Evolutionary conservation across 208 protist genomes (phyloP).

Genomic region (Acanthamoeba castellanii): DNA sequence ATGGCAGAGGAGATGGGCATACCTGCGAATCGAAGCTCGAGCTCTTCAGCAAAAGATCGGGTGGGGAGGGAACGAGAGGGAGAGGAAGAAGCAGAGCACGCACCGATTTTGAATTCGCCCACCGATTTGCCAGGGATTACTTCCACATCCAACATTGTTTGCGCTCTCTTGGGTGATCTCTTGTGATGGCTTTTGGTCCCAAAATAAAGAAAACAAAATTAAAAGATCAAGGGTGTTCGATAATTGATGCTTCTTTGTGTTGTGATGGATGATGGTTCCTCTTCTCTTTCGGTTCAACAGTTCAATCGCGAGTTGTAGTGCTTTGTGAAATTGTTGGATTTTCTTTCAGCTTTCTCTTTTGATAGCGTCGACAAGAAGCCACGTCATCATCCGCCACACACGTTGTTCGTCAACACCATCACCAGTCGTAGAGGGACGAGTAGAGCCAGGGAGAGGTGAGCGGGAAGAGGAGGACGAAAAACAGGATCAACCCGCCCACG

Average conservation of each 20-base stretch:
- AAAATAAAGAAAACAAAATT: neutral
- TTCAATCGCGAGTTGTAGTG: neutral
- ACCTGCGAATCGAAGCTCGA: neutral
- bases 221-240: too few species aligned
- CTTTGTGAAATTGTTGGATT: too few species aligned
- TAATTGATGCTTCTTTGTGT: too few species aligned
- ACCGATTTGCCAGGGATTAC: constrained; percentile 54
- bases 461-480: constrained; percentile 70
- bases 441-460: constrained; percentile 65
- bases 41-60: neutral
- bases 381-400: too few species aligned
- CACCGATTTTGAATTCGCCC: constrained; percentile 70
- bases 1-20: constrained; percentile 72
- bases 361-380: too few species aligned
- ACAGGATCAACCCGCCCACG: constrained; percentile 36
- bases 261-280: neutral
- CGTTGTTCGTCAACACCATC: too few species aligned
- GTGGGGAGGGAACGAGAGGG: too few species aligned
- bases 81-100: neutral
- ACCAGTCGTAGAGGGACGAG: neutral
- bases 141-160: constrained; percentile 31
- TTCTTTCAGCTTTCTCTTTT: too few species aligned
- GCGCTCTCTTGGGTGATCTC: neutral
- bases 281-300: neutral
- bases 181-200: neutral